Conservation (phyloP, 2,329 filamentous ascomycete species). For the Cladosporium sp. region DNA sequence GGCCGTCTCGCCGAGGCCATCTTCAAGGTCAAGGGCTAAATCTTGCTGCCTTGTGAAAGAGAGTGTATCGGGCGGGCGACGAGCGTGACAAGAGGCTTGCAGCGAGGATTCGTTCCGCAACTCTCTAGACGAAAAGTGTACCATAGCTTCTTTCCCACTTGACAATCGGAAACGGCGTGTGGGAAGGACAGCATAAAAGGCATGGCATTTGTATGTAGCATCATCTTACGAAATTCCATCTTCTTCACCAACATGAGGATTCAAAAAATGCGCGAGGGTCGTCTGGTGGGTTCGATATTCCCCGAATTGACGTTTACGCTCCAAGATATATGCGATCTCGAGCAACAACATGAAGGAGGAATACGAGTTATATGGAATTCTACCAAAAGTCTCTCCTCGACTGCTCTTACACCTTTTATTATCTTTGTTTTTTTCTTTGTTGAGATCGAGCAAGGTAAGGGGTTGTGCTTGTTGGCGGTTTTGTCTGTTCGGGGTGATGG, state of each 20-base stretch:
- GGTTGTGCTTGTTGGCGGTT: too few species aligned
- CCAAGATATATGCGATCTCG: too few species aligned
- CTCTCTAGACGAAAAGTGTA: background rate
- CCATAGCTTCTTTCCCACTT: constrained; percentile 6
- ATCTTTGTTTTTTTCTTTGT: too few species aligned
- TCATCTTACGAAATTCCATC: constrained; percentile 6
- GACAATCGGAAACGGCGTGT: background rate
- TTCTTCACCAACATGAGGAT: background rate
- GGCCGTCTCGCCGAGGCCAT: constrained; percentile 79
- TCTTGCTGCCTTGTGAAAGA: background rate
- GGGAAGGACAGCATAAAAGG: background rate
- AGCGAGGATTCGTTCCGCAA: background rate
- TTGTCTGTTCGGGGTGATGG: too few species aligned
- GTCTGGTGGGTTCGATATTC: background rate
- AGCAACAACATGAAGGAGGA: too few species aligned
- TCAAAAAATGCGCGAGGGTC: background rate
- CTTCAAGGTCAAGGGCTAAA: constrained; percentile 73
- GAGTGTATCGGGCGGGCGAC: background rate
- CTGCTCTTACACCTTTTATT: too few species aligned
- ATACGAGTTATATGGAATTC: too few species aligned
- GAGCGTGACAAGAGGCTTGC: background rate
- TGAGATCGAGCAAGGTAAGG: too few species aligned
- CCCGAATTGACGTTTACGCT: too few species aligned
- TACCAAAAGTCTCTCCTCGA: too few species aligned
- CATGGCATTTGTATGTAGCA: constrained; percentile 11